Base-by-base conservation (phyloP, 345 rosid species). In the Mercurialis annua region DNA sequence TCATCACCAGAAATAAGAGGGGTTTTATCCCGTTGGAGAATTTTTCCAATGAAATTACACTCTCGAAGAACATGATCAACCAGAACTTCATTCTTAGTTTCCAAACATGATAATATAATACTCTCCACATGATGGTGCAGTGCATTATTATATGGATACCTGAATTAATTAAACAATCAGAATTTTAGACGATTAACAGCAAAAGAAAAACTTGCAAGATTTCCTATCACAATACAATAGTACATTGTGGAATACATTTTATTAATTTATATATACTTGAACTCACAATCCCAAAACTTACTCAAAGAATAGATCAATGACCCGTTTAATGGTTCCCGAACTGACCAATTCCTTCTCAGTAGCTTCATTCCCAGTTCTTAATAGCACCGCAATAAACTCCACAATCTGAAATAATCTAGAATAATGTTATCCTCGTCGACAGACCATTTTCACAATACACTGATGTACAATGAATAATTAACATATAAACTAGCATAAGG, bases 41-140 rank as follows among this genome's bases (percentile, higher is more conserved):
- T 74, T 76, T 83, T 90, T 75, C 86, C 84, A 33, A 92, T 82
- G 74, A 89, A 84, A 79, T 88, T 76, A 73, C 96, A 94, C 34
- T 94, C 97, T 69, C 52, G 80, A 73, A 94, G 87, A 74, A 92
- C 82, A 78, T 94, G 90, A 75, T 83, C 83, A 62, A 88, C 78
- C 80, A 89, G 76, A 26, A 71, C 47, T 10, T 82, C 83, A 29
- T 79, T 85, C 83, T 83, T 92, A 68, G 82, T 87, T 75, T 92
- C 97, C 83, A 90, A 74, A 77, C 99, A 95, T 20, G 96, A 89
- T 49, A 82, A 67, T 69, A 92, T 74, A 62, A 92, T 85, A 76
- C 89, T 95, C 80, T 94, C 99, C 48, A 90, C 94, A 61, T 92
- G 98, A 82, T 92, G 98, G 79, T 95, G 99, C 78, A 95, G 70